A percentile compares a stretch with the other conserved stretches of the same genome.
Conservation (phyloP, 495 filamentous ascomycete genomes). For the Neurospora africana region DNA sequence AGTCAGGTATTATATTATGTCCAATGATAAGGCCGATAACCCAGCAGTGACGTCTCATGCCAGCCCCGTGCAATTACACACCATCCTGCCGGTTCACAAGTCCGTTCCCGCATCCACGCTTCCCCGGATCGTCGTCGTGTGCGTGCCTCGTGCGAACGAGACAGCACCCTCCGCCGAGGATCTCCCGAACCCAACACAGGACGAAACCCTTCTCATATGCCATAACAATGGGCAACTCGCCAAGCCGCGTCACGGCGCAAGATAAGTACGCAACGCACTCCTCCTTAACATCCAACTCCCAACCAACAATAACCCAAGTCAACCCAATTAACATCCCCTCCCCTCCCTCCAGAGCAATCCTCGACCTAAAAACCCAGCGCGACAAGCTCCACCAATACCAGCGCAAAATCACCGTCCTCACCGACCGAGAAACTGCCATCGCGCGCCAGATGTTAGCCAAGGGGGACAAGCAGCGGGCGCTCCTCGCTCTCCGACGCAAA, state of each 20-base stretch:
- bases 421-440: slow-evolving; percentile 68
- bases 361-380: slow-evolving; percentile 94
- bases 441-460: slow-evolving; percentile 68
- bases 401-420: slow-evolving; percentile 72
- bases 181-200: background rate
- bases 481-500: slow-evolving; percentile 84
- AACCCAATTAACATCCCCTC: background rate
- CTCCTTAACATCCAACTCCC: background rate
- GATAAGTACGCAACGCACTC: slow-evolving; percentile 25
- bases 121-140: background rate
- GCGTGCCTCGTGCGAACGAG: background rate
- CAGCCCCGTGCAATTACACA: background rate
- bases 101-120: background rate
- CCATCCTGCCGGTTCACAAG: background rate
- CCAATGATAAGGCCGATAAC: background rate
- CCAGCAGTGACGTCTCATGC: slow-evolving; percentile 5
- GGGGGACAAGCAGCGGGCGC: slow-evolving; percentile 67
- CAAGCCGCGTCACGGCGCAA: slow-evolving; percentile 37
- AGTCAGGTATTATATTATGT: background rate
- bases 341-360: slow-evolving; percentile 53
- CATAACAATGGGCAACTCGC: slow-evolving; percentile 31
- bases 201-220: background rate
- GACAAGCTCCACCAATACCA: slow-evolving; percentile 90
- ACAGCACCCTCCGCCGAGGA: background rate
- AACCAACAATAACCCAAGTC: background rate